Conservation (phyloP, 2,329 filamentous ascomycete genomes). For the Blastomyces gilchristii region DNA sequence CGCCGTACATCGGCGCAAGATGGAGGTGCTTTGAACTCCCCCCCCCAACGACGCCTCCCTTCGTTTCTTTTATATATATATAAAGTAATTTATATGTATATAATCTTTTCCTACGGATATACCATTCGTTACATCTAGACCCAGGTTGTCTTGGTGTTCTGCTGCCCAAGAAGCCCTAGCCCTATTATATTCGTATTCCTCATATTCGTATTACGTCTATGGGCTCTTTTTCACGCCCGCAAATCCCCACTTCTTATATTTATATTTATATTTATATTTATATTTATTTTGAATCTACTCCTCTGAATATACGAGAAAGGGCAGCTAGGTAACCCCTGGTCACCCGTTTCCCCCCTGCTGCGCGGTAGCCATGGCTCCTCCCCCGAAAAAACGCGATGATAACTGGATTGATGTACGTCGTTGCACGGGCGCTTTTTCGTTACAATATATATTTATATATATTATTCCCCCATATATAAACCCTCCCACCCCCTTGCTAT, state of each 20-base stretch:
- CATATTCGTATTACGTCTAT: no score
- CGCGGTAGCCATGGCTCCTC: conserved; percentile 7
- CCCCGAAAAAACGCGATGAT: conserved; percentile 14
- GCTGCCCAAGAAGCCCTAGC: not conserved
- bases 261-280: no score
- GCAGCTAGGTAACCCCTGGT: not conserved
- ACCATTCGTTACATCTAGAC: not conserved
- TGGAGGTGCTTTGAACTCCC: not conserved
- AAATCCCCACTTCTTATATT: no score
- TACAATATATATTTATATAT: no score
- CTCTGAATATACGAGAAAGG: not conserved
- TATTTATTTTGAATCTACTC: not conserved
- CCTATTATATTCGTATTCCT: not conserved
- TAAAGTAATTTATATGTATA: not conserved
- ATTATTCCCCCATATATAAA: no score
- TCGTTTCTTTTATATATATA: not conserved
- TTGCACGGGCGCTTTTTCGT: not conserved
- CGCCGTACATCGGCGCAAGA: no score
- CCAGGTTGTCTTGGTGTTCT: no score
- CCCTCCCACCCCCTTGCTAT: no score
- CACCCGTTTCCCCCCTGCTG: no score
- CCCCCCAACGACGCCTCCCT: not conserved
- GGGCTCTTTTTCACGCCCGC: not conserved
- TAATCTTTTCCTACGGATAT: not conserved
- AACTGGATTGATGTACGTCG: conserved; percentile 19